Evolutionary conservation across 148 eudicot species (phyloP), one percentile per base, ranked within the genome.

Genomic region (Linanthus parryae): DNA sequence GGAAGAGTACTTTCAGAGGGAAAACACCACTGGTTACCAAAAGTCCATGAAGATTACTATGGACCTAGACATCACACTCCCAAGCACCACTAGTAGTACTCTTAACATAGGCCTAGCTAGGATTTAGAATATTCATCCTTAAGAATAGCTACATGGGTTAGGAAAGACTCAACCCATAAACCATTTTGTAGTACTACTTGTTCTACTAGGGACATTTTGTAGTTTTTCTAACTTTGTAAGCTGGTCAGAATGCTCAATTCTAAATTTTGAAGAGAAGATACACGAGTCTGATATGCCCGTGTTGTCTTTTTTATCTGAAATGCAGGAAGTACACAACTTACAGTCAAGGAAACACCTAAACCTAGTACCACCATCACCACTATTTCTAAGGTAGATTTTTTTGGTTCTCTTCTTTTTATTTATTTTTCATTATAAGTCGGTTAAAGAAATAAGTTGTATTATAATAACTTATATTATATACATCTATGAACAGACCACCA

Each of bases 11-110:
- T n/a, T n/a, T 56, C 50, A 42, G 59, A 72, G 57, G 54, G 69
- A 51, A 11, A 59, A 48, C 70, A 70, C 49, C 76, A 81, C 19
- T 63, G 66, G 81, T 75, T 84, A 64, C 81, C 94, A 70, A 70
- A 70, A 65, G 66, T 75, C 51, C 71, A 77, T 61, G 94, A 80
- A 78, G 87, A 80, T 64, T 84, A 84, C 54, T 75, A 69, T 72
- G 80, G 84, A 48, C 94, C 94, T 35, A 72, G 65, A 22, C 55
- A 31, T 50, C 87, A 84, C 67, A 61, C 11, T 9, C 80, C 86
- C 64, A 75, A 54, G 62, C 94, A 84, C 64, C 84, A 84, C 23
- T 83, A 62, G 54, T 16, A n/a, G n/a, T n/a, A n/a, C n/a, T n/a
- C n/a, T n/a, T n/a, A n/a, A n/a, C n/a, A n/a, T n/a, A n/a, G n/a